Base-by-base conservation (phyloP, 768 basidiomycete species). In the Suillus plorans region DNA sequence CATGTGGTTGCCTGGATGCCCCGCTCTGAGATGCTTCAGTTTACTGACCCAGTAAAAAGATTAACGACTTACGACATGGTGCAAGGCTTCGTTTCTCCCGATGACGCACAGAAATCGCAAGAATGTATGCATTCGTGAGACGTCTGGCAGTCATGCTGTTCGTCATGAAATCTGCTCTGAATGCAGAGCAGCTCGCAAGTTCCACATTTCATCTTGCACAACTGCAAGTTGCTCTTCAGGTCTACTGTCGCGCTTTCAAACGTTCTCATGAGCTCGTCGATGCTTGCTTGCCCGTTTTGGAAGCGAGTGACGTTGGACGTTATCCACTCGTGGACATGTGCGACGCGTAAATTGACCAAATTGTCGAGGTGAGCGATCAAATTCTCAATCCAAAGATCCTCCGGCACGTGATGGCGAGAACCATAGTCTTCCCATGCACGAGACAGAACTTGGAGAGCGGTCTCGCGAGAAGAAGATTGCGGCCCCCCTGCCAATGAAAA, bases 1-100 rank as follows among this genome's bases (percentile, higher is more conserved):
- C 87, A 86, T 79, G 66, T 88, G 87, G 10, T 75, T 77, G 14
- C 84, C 85, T n/a, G 80, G 71, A 65, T 89, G 87, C 0, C 87
- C 87, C 34, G 86, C 87, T n/a, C 86, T 88, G 20, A 4, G 34
- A 25, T 36, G 64, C 4, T 22, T 63, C 57, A 16, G 57, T 31
- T 42, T 4, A n/a, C 6, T 4, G 47, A 22, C 45, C 3, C 55
- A 63, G 34, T 2, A 6, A n/a, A 22, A 25, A 31, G 14, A 28
- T 9, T 34, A 16, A 10, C 22, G 9, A 77, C 85, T 59, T 68
- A 87, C 86, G 76, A 77, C 67, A 82, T 77, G 13, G 81, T 78
- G 70, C 87, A 88, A 1, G 67, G 28, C 61, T 73, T 77, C 8
- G 72, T 70, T 36, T 70, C 71, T 8, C 61, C 70, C 12, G 68